Conservation (phyloP, 2,329 filamentous ascomycete species). For the Sporothrix variecibatus region DNA sequence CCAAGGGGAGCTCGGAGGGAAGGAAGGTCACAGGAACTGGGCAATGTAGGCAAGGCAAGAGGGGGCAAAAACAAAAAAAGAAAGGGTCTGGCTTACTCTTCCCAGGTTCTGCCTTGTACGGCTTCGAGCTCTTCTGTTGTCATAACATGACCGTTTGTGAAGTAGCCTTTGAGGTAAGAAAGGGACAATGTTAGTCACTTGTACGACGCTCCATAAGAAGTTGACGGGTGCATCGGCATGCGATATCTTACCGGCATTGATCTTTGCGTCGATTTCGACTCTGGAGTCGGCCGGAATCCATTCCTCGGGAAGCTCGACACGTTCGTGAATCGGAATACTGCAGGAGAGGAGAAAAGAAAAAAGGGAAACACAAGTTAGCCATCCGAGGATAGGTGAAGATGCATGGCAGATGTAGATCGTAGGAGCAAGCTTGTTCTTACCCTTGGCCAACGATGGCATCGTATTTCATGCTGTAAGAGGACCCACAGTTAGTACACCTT, state of each 20-base stretch:
- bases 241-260: conserved; percentile 75
- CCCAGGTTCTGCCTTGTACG: conserved; percentile 89
- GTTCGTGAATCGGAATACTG: conserved; percentile 81
- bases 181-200: neutral
- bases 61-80: neutral
- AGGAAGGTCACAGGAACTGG: conserved; percentile 19
- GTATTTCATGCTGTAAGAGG: conserved; percentile 72
- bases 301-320: conserved; percentile 88
- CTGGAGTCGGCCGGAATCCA: conserved; percentile 92
- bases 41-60: neutral
- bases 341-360: conserved; percentile 13
- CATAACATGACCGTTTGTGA: conserved; percentile 88
- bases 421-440: conserved; percentile 44
- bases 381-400: neutral
- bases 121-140: conserved; percentile 81
- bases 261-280: conserved; percentile 99
- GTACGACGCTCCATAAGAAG: neutral
- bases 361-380: conserved; percentile 1
- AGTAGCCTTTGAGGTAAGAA: conserved; percentile 52
- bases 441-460: conserved; percentile 84
- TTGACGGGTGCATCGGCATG: neutral
- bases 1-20: conserved; percentile 9
- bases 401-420: neutral
- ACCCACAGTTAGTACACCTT: neutral
- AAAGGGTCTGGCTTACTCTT: conserved; percentile 60